Evolutionary conservation across 768 basidiomycete species (phyloP), one percentile per base, ranked within the genome.

Genomic region (Pleurotus sapidus): DNA sequence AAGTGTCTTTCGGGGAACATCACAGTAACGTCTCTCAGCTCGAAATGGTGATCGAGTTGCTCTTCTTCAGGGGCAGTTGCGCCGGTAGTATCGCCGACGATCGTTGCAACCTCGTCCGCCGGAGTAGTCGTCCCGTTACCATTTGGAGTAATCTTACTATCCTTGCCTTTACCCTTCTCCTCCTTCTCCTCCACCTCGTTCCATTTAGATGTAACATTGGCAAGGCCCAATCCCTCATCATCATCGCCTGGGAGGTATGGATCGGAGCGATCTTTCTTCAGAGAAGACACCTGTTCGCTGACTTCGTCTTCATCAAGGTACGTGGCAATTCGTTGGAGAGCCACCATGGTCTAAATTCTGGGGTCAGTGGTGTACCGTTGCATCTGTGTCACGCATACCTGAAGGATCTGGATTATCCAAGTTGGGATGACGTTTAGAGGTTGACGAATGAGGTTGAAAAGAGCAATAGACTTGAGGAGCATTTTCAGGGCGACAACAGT

Each of bases 391-490:
- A 7, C 0, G 55, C 65, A 20, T 61, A 79, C 79, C 67, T 90
- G 88, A 2, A 94, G 77, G 20, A 94, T 75, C 48, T 90, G 84
- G 6, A 95, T 88, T 46, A 90, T 83, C 79, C 84, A 93, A 6
- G 83, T 75, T 0, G 93, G 93, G 48, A 96, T 86, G 25, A 90
- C 80, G 63, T 91, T 91, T 46, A 95, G 73, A 0, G 93, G 55
- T 56, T 56, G 55, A 80, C 84, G 80, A 64, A 97, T 78, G 94
- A 97, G 94, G 46, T 78, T 78, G 70, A 96, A 96, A 43, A 96
- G 69, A 0, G 92, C 83, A 37, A 97, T 89, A 0, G 93, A 77
- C 82, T 88, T 49, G 17, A 56, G 38, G 0, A 34, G 30, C 30
- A 1, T 3, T 18, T 49, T 24, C 39, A 59, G 30, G 37, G 15